A percentile compares a stretch with the other conserved stretches of the same genome.
These are phyloP conservation scores for Acorus calamus DNA, from an alignment of 106 monocot genomes.

Conservation along the genomic window DNA sequence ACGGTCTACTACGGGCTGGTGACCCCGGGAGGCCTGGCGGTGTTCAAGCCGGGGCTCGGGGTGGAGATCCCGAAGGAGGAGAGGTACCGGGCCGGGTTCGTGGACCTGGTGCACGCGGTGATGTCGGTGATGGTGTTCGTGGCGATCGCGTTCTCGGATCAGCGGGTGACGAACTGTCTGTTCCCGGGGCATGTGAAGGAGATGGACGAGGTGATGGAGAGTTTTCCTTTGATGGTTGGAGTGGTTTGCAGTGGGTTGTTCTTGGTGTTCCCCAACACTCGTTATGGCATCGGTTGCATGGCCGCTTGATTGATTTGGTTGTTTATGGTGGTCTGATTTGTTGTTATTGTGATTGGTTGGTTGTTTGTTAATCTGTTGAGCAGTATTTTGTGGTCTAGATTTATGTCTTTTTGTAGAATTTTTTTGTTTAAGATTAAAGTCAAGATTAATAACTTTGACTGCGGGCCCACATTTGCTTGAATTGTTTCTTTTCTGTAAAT, in stretches of 20 bases:
- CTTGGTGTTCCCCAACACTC: conserved; percentile 85
- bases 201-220: conserved; percentile 97
- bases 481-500: too few species aligned
- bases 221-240: conserved; percentile 86
- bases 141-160: conserved; percentile 64
- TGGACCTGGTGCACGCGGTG: conserved; percentile 63
- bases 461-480: too few species aligned
- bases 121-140: conserved; percentile 90
- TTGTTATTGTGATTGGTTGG: too few species aligned
- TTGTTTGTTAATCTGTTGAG: too few species aligned
- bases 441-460: too few species aligned
- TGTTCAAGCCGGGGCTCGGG: conserved; percentile 64
- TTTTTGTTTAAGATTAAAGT: too few species aligned
- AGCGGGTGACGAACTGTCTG: conserved; percentile 71
- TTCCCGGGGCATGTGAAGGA: conserved; percentile 60
- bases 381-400: too few species aligned
- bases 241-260: conserved; percentile 77
- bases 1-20: conserved; percentile 86
- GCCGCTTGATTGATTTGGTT: conserved; percentile 15
- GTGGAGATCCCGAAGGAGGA: conserved; percentile 63
- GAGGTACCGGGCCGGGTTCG: conserved; percentile 51
- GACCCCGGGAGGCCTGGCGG: conserved; percentile 58
- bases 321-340: too few species aligned
- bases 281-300: conserved; percentile 82
- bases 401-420: too few species aligned